phyloP scores from a whole-genome alignment of 306 rosid species.

The Senna siamea region DNA sequence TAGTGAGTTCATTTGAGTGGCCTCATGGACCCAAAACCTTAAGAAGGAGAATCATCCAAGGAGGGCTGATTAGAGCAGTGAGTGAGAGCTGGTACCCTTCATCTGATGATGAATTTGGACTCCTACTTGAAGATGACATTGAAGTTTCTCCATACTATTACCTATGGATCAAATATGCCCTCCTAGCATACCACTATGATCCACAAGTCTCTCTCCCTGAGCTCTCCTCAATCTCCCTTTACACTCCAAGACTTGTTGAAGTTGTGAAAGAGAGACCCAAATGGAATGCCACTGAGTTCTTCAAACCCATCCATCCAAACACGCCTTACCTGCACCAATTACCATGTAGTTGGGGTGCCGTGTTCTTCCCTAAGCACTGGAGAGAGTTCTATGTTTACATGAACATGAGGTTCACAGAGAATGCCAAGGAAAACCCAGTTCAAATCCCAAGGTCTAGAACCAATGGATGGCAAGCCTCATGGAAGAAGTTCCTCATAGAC shows the following conservation, averaged over 20 bases:
- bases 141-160: conserved; percentile 96
- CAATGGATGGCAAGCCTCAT: conserved; percentile 99
- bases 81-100: conserved; percentile 99
- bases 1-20: conserved; percentile 75
- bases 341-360: conserved; percentile 98
- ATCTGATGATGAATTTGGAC: conserved; percentile 81
- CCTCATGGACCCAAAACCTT: conserved; percentile 92
- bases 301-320: conserved; percentile 78
- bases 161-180: conserved; percentile 95
- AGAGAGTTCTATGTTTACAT: conserved; percentile 94
- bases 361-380: conserved; percentile 98
- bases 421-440: conserved; percentile 83
- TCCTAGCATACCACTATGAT: conserved; percentile 83
- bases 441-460: conserved; percentile 94
- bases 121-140: conserved; percentile 90
- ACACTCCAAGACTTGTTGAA: conserved; percentile 89
- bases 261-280: conserved; percentile 94
- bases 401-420: conserved; percentile 89
- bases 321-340: conserved; percentile 93
- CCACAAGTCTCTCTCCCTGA: conserved; percentile 87
- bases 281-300: conserved; percentile 86
- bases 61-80: conserved; percentile 93
- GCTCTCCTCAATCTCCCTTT: conserved; percentile 87
- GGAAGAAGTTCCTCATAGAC: conserved; percentile 96
- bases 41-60: conserved; percentile 91